phyloP scores from a whole-genome alignment of 345 rosid species.

The Citrus glauca region DNA sequence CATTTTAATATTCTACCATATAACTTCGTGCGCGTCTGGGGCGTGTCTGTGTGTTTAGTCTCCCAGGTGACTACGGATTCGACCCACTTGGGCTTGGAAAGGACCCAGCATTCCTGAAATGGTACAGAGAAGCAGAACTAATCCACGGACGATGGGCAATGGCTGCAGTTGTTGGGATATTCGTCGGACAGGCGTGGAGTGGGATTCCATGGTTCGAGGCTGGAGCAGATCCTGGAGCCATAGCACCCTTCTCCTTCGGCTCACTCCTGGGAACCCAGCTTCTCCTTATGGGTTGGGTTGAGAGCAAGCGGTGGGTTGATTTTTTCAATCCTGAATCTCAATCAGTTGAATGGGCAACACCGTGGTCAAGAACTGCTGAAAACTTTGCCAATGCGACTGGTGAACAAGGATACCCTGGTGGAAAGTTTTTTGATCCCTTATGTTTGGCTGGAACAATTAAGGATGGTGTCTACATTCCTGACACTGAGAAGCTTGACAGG shows the following conservation, averaged over 20 bases:
- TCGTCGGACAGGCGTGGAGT: slow-evolving; percentile 95
- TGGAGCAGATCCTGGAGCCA: slow-evolving; percentile 82
- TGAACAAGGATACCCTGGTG: slow-evolving; percentile 97
- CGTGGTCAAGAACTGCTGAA: slow-evolving; percentile 89
- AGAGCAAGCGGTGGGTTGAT: slow-evolving; percentile 98
- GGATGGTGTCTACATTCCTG: slow-evolving; percentile 74
- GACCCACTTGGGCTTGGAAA: slow-evolving; percentile 97
- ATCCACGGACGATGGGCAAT: slow-evolving; percentile 99
- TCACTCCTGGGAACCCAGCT: slow-evolving; percentile 85
- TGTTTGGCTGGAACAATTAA: slow-evolving; percentile 60
- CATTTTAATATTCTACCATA: too few relatives aligned
- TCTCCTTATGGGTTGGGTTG: slow-evolving; percentile 98
- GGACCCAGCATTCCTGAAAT: slow-evolving; percentile 93
- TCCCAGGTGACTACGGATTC: slow-evolving; percentile 92
- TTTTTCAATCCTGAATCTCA: slow-evolving; percentile 97
- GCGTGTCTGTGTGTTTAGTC: slow-evolving; percentile 30
- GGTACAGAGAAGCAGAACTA: slow-evolving; percentile 98
- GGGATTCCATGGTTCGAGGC: slow-evolving; percentile 98
- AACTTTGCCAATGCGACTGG: slow-evolving; percentile 86
- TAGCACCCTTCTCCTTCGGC: slow-evolving; percentile 92
- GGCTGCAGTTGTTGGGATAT: slow-evolving; percentile 85
- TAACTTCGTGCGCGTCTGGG: background rate
- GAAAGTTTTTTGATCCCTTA: slow-evolving; percentile 90
- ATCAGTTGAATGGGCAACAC: slow-evolving; percentile 96
- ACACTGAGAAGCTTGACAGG: slow-evolving; percentile 78